These are phyloP conservation scores for Colletotrichum theobromicola DNA, from an alignment of 2,329 filamentous ascomycete species.

Conservation along the genomic window DNA sequence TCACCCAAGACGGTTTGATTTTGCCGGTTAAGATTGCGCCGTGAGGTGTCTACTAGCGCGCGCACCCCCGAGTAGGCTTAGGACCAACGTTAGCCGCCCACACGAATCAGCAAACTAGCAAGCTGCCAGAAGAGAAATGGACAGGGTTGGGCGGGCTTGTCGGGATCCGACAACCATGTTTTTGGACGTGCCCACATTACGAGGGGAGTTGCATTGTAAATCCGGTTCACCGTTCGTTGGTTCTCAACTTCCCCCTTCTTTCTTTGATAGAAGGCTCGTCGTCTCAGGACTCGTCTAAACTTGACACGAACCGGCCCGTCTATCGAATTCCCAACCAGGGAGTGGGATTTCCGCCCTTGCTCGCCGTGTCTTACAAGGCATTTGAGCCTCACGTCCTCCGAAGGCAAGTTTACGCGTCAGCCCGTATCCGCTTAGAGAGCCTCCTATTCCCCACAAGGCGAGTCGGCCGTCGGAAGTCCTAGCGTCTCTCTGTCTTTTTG, in stretches of 20 bases:
- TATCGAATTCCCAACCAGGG: not conserved
- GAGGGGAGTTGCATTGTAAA: not conserved
- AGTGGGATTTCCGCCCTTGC: not conserved
- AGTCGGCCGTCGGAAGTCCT: not conserved
- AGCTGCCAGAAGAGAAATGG: not conserved
- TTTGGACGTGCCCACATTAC: not conserved
- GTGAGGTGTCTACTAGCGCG: not conserved
- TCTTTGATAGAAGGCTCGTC: not conserved
- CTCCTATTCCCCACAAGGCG: conserved; percentile 1
- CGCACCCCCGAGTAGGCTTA: not conserved
- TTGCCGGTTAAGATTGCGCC: conserved; percentile 5
- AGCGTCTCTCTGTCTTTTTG: not conserved
- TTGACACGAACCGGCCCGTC: not conserved
- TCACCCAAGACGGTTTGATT: not conserved
- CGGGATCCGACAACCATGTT: not conserved
- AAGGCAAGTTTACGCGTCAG: conserved; percentile 2
- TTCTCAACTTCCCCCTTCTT: no score
- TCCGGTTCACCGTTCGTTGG: not conserved
- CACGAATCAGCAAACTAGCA: not conserved
- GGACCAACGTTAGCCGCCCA: not conserved
- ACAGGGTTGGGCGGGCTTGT: not conserved
- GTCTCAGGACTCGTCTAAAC: not conserved
- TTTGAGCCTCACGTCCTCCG: not conserved
- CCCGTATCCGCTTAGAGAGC: conserved; percentile 3
- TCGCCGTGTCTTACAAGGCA: not conserved